Evolutionary conservation across 2,329 filamentous ascomycete genomes (phyloP).

Genomic region (Byssoonygena ceratinophila): DNA sequence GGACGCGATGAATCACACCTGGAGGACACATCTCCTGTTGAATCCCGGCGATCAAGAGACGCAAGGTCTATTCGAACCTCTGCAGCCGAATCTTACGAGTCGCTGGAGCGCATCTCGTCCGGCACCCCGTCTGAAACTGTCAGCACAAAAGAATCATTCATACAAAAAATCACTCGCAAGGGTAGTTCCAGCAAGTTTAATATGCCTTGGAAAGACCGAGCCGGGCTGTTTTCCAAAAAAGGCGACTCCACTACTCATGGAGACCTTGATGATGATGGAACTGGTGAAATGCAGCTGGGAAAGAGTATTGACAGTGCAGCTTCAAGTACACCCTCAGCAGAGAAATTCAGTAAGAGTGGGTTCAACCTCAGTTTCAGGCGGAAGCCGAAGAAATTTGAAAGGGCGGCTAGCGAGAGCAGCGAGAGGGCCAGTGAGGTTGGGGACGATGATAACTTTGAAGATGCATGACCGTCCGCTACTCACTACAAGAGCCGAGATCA

Average conservation of each 20-base stretch:
- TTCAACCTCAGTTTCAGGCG: constrained; percentile 39
- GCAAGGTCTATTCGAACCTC: constrained; percentile 37
- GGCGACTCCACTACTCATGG: constrained; percentile 30
- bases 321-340: constrained; percentile 34
- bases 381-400: constrained; percentile 37
- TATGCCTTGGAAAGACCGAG: constrained; percentile 42
- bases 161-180: constrained; percentile 43
- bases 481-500: too few relatives aligned
- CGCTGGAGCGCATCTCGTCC: constrained; percentile 39
- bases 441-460: constrained; percentile 34
- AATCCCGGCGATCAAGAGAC: constrained; percentile 37
- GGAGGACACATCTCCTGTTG: constrained; percentile 33
- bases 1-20: constrained; percentile 21
- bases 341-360: constrained; percentile 36
- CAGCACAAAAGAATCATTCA: constrained; percentile 40
- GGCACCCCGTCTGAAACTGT: constrained; percentile 33
- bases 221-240: constrained; percentile 39
- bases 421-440: constrained; percentile 36
- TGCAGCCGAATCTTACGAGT: constrained; percentile 39
- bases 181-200: constrained; percentile 43
- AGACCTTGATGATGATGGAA: constrained; percentile 37
- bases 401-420: constrained; percentile 34
- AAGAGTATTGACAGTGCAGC: constrained; percentile 36
- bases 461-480: constrained; percentile 12
- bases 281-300: constrained; percentile 31